A percentile compares a stretch with the other conserved stretches of the same genome.
These are phyloP conservation scores for Strobilomyces confusus DNA, from an alignment of 768 basidiomycete genomes.

Conservation along the genomic window DNA sequence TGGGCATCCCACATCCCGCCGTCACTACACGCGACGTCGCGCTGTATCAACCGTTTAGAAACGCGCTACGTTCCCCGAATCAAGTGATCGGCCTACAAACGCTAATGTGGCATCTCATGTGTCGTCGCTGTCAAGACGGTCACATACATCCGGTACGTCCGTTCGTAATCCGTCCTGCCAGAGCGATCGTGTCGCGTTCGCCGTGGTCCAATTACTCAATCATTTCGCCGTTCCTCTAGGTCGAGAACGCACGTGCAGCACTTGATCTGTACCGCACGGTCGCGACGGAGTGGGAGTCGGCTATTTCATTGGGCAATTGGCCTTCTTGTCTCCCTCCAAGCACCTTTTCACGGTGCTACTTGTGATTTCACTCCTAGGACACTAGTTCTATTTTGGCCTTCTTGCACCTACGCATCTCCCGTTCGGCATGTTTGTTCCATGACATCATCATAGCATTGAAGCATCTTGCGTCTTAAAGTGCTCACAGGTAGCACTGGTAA, in stretches of 20 bases:
- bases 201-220: conserved; percentile 12
- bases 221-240: conserved; percentile 35
- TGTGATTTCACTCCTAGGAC: conserved; percentile 31
- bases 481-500: conserved; percentile 18
- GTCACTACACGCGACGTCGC: conserved; percentile 78
- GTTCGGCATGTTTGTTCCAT: conserved; percentile 3
- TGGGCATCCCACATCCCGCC: conserved; percentile 78
- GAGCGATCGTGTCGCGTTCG: neutral
- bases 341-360: conserved; percentile 77
- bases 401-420: conserved; percentile 8
- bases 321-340: conserved; percentile 73
- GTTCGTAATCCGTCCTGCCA: neutral
- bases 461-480: conserved; percentile 23
- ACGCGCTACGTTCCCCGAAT: conserved; percentile 60
- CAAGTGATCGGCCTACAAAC: conserved; percentile 74
- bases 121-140: conserved; percentile 69
- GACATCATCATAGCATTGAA: conserved; percentile 6
- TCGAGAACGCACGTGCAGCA: conserved; percentile 70
- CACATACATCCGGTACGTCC: conserved; percentile 65
- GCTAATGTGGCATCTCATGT: conserved; percentile 79
- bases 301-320: conserved; percentile 62
- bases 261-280: conserved; percentile 54
- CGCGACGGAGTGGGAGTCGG: conserved; percentile 61
- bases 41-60: conserved; percentile 76
- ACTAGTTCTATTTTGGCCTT: conserved; percentile 6